A percentile compares a stretch with the other conserved stretches of the same genome.
These are phyloP conservation scores for Penicillium frequentans DNA, from an alignment of 2,329 filamentous ascomycete genomes.

Conservation along the genomic window DNA sequence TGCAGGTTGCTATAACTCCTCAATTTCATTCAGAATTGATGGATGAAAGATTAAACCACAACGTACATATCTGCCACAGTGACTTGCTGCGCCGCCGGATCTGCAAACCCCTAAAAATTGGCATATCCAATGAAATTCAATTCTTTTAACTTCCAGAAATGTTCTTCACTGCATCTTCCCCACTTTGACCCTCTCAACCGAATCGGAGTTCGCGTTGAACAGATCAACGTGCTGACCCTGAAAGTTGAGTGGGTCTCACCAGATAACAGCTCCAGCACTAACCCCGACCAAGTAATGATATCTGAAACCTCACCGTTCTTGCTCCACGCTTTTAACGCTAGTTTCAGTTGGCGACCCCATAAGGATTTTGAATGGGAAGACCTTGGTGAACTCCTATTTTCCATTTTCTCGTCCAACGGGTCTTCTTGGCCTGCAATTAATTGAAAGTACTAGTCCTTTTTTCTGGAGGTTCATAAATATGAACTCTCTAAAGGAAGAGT, in stretches of 20 bases:
- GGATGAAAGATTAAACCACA: neutral
- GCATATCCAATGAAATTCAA: neutral
- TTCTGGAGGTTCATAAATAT: neutral
- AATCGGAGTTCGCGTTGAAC: neutral
- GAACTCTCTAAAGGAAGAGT: constrained; percentile 13
- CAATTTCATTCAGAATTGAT: constrained; percentile 1
- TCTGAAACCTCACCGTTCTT: neutral
- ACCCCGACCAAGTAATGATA: constrained; percentile 4
- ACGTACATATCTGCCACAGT: neutral
- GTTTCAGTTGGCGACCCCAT: constrained; percentile 7
- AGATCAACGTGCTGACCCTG: neutral
- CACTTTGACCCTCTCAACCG: neutral
- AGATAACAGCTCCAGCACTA: constrained; percentile 4
- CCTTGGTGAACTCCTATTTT: neutral
- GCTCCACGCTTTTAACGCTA: constrained; percentile 9
- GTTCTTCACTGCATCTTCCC: neutral
- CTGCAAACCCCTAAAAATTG: neutral
- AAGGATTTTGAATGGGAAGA: neutral
- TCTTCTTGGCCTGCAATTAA: neutral
- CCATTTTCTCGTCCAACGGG: neutral
- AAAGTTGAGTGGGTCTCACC: constrained; percentile 5
- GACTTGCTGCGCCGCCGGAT: neutral
- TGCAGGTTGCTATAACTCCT: constrained; percentile 5
- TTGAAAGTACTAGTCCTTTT: neutral
- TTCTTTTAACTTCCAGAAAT: neutral